Conservation (phyloP, 2,329 filamentous ascomycete genomes). For the Alternaria sp. region DNA sequence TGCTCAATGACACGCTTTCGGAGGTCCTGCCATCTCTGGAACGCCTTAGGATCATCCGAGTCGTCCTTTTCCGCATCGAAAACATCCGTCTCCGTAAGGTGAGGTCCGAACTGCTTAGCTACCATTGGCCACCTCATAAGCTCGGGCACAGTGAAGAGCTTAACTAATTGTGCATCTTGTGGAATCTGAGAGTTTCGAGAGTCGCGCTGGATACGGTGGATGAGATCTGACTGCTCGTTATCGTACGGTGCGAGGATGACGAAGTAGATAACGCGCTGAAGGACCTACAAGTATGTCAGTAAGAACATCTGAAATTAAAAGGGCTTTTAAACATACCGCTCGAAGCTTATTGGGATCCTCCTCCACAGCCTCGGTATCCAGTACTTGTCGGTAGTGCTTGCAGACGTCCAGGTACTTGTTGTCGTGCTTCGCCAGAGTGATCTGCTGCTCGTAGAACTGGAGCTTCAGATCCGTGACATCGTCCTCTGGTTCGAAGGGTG, state of each 20-base stretch:
- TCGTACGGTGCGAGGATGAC: constrained; percentile 95
- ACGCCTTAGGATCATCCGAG: constrained; percentile 78
- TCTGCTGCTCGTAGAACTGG: constrained; percentile 96
- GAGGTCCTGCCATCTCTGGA: constrained; percentile 89
- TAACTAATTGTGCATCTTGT: constrained; percentile 84
- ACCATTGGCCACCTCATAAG: constrained; percentile 99
- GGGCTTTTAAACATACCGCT: constrained; percentile 67
- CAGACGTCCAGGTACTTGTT: constrained; percentile 96
- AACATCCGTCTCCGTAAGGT: constrained; percentile 87
- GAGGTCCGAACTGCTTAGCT: constrained; percentile 84
- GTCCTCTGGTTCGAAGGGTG: constrained; percentile 78
- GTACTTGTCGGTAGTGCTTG: constrained; percentile 96
- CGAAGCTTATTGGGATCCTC: constrained; percentile 85
- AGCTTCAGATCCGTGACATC: constrained; percentile 97
- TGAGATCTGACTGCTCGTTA: constrained; percentile 97
- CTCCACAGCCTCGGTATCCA: constrained; percentile 95
- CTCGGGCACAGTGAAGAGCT: constrained; percentile 93
- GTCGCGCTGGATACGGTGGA: constrained; percentile 91
- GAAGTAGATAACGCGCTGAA: constrained; percentile 97
- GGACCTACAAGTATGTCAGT: constrained; percentile 63
- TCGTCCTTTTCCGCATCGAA: constrained; percentile 74
- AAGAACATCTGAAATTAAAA: constrained; percentile 21
- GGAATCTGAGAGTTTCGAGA: constrained; percentile 79
- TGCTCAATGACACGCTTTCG: constrained; percentile 99
- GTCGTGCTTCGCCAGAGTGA: constrained; percentile 93